Percentiles rank a stretch among this genome's conserved stretches.
Evolutionary conservation across 305 asterid genomes (phyloP).

Genomic region (Solanum aculeatissimum): DNA sequence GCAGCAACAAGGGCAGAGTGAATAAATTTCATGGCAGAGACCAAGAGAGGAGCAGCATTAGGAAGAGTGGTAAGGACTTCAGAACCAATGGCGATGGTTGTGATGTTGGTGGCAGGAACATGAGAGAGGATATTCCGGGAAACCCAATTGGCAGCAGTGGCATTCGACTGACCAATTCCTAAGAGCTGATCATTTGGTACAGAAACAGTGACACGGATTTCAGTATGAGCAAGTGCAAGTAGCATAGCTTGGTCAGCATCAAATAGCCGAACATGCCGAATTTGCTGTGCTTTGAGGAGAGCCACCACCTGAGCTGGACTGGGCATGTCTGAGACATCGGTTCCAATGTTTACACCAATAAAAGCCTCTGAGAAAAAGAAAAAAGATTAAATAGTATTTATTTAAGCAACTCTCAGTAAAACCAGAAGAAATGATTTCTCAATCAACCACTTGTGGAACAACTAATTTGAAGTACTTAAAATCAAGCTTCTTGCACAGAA

Average conservation of each 20-base stretch:
- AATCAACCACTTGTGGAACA: not conserved
- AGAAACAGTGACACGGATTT: slow-evolving; percentile 8
- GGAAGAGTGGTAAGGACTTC: slow-evolving; percentile 18
- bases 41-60: slow-evolving; percentile 17
- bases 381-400: not conserved
- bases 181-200: slow-evolving; percentile 17
- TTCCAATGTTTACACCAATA: slow-evolving; percentile 17
- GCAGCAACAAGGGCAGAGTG: slow-evolving; percentile 21
- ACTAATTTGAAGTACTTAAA: not conserved
- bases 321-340: slow-evolving; percentile 15
- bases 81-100: slow-evolving; percentile 14
- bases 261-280: slow-evolving; percentile 12
- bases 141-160: slow-evolving; percentile 20
- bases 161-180: slow-evolving; percentile 14
- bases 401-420: not conserved
- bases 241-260: slow-evolving; percentile 16
- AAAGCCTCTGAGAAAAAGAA: not conserved
- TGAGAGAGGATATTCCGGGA: slow-evolving; percentile 10
- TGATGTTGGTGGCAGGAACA: slow-evolving; percentile 18
- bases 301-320: slow-evolving; percentile 13
- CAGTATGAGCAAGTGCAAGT: slow-evolving; percentile 16
- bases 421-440: not conserved
- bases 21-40: slow-evolving; percentile 9
- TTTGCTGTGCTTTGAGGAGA: slow-evolving; percentile 18
- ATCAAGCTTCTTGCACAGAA: not conserved